Evolutionary conservation across 2,329 filamentous ascomycete species (phyloP), one percentile per base, ranked within the genome.

Genomic region (Fusarium lateritium): DNA sequence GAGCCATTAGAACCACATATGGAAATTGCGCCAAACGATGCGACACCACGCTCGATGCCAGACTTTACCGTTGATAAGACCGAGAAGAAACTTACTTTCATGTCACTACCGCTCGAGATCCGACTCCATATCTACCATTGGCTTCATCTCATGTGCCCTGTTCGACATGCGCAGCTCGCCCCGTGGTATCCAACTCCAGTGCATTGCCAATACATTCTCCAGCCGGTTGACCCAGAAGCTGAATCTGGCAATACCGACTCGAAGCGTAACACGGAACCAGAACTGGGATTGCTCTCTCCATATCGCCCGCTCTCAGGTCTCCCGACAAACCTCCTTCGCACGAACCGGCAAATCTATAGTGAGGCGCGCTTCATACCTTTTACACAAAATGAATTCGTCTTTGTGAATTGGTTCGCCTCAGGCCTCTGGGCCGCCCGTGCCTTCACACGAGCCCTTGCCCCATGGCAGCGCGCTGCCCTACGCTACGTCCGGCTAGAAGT

Each of bases 101-200:
- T 83, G 46, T 70, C 76, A 31, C 73, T 84, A 7, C 82, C 83
- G 1, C 69, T 79, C 15, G 84, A 86, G 68, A 77, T 86, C 49
- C 80, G 84, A 15, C 78, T 83, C 14, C 77, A 82, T 55, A 82
- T 86, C 34, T 86, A 85, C 70, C 65, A 72, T 54, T 82, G 80
- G 77, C 67, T 84, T 14, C 76, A 82, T 43, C 70, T 77, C 7
- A 75, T 76, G 71, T 78, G 78, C 36, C 82, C 80, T 2, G 71
- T 82, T 39, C 72, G 75, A n/a, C 77, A 80, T 45, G 71, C 75
- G 15, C 77, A 81, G 58, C 78, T 81, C n/a, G 78, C 77, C 11
- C 79, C 80, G 2, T 80, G 79, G 75, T 82, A 81, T 67, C 81
- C 80, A 4, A 76, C 75, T 5, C 79, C 78, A 13, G 62, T 70